These are phyloP conservation scores for Penicillium herquei DNA, from an alignment of 495 filamentous ascomycete species.

Conservation along the genomic window DNA sequence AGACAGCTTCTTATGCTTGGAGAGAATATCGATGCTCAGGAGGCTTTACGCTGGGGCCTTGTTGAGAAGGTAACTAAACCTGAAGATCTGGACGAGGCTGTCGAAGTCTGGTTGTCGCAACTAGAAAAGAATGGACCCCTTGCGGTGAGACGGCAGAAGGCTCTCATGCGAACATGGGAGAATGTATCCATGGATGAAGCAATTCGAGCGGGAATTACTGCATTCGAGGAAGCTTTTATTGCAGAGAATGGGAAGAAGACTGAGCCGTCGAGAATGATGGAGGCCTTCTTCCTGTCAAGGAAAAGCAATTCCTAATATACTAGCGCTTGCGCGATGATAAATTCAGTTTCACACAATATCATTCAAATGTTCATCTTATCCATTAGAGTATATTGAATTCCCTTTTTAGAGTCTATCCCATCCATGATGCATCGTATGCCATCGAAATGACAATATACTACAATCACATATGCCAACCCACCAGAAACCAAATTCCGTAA, in stretches of 20 bases:
- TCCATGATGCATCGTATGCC: not conserved
- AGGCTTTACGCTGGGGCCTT: constrained; percentile 24
- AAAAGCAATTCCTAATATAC: not conserved
- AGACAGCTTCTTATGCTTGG: constrained; percentile 24
- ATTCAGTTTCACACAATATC: too few relatives aligned
- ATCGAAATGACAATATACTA: not conserved
- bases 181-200: constrained; percentile 16
- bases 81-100: constrained; percentile 20
- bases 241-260: constrained; percentile 5
- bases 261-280: constrained; percentile 21
- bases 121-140: constrained; percentile 26
- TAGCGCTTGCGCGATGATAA: not conserved
- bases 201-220: constrained; percentile 19
- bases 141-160: constrained; percentile 25
- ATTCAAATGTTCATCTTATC: not conserved
- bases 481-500: not conserved
- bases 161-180: constrained; percentile 25
- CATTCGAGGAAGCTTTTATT: constrained; percentile 23
- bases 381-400: not conserved
- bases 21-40: constrained; percentile 21
- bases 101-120: constrained; percentile 20
- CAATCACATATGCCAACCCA: not conserved
- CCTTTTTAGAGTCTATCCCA: not conserved
- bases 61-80: constrained; percentile 25
- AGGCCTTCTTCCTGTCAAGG: constrained; percentile 15